Percentiles rank a stretch among this genome's conserved stretches.
Conservation (phyloP, 2,329 filamentous ascomycete species). For the Arthrobotrys pseudoclavata region DNA sequence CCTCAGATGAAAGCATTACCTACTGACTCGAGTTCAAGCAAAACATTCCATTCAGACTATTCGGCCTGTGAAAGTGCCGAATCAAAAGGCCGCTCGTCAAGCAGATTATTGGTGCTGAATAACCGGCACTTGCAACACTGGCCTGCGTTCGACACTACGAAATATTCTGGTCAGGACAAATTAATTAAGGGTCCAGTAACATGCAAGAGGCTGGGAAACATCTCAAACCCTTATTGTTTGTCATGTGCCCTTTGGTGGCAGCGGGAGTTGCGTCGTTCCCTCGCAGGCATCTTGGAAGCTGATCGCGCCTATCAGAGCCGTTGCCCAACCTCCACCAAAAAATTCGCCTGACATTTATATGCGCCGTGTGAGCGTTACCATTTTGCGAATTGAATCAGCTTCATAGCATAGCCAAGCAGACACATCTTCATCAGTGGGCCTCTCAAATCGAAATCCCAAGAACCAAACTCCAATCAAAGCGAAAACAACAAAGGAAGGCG, state of each 20-base stretch:
- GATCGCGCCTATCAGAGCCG: conserved; percentile 42
- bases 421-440: conserved; percentile 7
- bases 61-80: conserved; percentile 12
- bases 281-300: conserved; percentile 3
- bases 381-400: conserved; percentile 19
- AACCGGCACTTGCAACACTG: conserved; percentile 7
- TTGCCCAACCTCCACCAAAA: conserved; percentile 27
- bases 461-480: conserved; percentile 40
- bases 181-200: conserved; percentile 2
- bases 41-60: conserved; percentile 12
- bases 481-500: conserved; percentile 47
- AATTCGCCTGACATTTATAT: conserved; percentile 12
- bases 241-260: conserved; percentile 42
- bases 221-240: conserved; percentile 13
- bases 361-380: conserved; percentile 7
- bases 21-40: conserved; percentile 13
- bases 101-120: conserved; percentile 2
- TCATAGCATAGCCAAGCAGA: conserved; percentile 6
- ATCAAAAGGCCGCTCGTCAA: neutral
- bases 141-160: neutral
- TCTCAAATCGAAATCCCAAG: conserved; percentile 36
- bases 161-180: conserved; percentile 17
- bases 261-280: conserved; percentile 40
- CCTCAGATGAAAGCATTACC: neutral
- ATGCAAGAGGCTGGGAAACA: conserved; percentile 29